Evolutionary conservation across 768 basidiomycete species (phyloP).

Genomic region (Roridomyces roridus): DNA sequence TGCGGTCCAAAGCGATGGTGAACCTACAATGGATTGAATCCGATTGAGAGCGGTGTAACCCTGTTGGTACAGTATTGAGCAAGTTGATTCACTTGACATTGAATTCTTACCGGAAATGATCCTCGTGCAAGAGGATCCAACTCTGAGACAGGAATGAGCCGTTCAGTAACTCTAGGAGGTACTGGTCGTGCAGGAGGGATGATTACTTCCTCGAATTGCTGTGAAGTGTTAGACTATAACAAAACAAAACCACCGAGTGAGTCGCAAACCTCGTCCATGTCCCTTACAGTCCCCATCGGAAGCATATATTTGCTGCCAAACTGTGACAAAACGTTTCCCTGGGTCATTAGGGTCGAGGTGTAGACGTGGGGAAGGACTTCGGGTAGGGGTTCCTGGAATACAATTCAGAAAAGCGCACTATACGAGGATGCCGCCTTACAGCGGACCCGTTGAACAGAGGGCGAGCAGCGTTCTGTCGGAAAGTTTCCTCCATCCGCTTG

Average conservation of each 20-base stretch:
- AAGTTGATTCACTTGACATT: not conserved
- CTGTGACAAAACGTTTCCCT: conserved; percentile 73
- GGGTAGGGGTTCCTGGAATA: conserved; percentile 52
- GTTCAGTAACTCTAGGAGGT: conserved; percentile 75
- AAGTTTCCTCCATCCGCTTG: conserved; percentile 63
- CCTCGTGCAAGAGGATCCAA: conserved; percentile 79
- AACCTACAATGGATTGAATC: conserved; percentile 88
- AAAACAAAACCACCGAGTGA: too few species aligned
- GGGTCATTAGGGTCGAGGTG: conserved; percentile 61
- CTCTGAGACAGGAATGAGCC: conserved; percentile 71
- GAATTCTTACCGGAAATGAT: conserved; percentile 78
- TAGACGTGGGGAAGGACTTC: conserved; percentile 90
- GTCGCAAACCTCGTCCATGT: conserved; percentile 63
- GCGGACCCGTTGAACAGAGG: conserved; percentile 66
- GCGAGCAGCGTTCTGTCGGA: conserved; percentile 66
- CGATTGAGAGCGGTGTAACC: conserved; percentile 89
- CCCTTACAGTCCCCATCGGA: conserved; percentile 81
- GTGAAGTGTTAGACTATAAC: too few species aligned
- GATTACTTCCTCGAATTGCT: conserved; percentile 90
- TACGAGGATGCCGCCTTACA: conserved; percentile 40
- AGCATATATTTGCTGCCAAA: conserved; percentile 80
- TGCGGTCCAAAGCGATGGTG: not conserved
- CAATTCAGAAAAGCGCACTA: not conserved
- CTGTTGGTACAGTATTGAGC: conserved; percentile 43
- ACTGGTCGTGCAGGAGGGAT: conserved; percentile 85